Base-by-base conservation (phyloP, 805 yeast genomes). In the Starmerella scarabaei region DNA sequence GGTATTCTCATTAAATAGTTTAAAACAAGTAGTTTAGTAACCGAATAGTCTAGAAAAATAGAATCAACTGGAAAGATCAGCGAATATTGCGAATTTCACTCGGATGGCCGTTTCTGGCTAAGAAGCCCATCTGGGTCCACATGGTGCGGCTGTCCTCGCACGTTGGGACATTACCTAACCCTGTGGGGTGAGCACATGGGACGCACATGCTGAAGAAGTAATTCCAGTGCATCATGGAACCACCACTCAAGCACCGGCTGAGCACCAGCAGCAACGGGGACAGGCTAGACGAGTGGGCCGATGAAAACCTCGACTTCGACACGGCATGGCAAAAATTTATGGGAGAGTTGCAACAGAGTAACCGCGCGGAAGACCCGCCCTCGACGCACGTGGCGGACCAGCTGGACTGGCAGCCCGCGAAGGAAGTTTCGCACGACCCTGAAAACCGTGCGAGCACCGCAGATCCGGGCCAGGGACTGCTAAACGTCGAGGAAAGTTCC, bases 401-500 rank as follows among this genome's bases (percentile, higher is more conserved):
- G 7, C 11, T 23, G 39, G 39, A 30, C 30, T 32, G 35, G 17
- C 42, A 42, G 35, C 24, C 32, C 15, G 31, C 24, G 21, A 36
- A n/a, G 20, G 34, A 33, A 19, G 36, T 23, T 20, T 15, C 14
- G 19, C 19, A 28, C 12, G 4, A 16, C 9, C 44, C 38, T 7
- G 35, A 30, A 27, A 29, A n/a, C n/a, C n/a, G n/a, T n/a, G n/a
- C 31, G 4, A 33, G 36, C 17, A 6, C 41, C 21, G 30, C 35
- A 17, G 21, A 14, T 3, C 17, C 24, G 23, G n/a, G 21, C 21
- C 28, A 37, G 21, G 38, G 39, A 8, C 44, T 52, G 29, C 41
- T 52, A 26, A 52, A 50, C 37, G 36, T 38, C 20, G 42, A 40
- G 21, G 55, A 52, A 41, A 41, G 47, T 21, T 34, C 38, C 29